Evolutionary conservation across 306 rosid genomes (phyloP), one percentile per base, ranked within the genome.

Genomic region (Hippophae rhamnoides): DNA sequence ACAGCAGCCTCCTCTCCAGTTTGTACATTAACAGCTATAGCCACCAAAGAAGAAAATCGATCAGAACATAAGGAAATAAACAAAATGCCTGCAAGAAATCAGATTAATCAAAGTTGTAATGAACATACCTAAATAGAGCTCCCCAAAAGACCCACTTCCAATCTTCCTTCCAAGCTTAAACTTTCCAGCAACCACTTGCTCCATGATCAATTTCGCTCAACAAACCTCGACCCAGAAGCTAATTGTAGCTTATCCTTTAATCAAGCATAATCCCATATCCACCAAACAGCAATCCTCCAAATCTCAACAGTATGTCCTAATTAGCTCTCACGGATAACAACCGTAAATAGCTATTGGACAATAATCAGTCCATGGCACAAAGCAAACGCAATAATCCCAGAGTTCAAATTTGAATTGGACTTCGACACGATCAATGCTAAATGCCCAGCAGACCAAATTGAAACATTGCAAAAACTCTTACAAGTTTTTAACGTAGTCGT

Each of bases 1-100:
- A 89, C 86, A 66, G 99, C 99, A 63, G 89, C 99, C 84, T 93
- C 99, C 78, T 93, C 99, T 62, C 95, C 99, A 58, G 90, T 84
- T 76, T 89, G 97, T 62, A 93, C 73, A 76, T 93, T 93, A 61
- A 93, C 82, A 67, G 78, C 99, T 93, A 61, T 66, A 63, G 76
- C 41, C 61, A 69, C 41, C 58, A 58, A 65, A 10, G 8, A 12
- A 67, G 76, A 5, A 62, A 31, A 58, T 62, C 57, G 66, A 67
- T 31, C 56, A 65, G 56, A 38, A 70, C 49, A 61, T 10, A 11
- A 58, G 13, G 13, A 52, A 66, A 68, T 1, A 12, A 9, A 45
- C 64, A 56, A 8, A 56, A 62, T 50, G 45, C 58, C 10, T 13
- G 12, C 41, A 14, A 40, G 47, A 38, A 46, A 47, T 46, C 14